phyloP scores from a whole-genome alignment of 179 eudicot species.

The Camellia oleifera region DNA sequence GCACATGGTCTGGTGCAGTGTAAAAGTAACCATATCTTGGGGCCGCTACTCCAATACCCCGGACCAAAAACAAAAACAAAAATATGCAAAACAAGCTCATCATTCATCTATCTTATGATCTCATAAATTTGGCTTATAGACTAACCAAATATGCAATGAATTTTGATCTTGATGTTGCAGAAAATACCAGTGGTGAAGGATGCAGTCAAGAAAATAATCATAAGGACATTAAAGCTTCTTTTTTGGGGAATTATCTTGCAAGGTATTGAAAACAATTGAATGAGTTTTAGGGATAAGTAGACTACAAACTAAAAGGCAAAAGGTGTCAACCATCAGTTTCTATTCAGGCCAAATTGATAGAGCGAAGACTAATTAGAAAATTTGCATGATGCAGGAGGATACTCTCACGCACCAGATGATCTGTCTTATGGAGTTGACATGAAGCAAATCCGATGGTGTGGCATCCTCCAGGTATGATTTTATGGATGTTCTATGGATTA shows the following conservation, averaged over 20 bases:
- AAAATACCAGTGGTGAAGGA: slow-evolving; percentile 27
- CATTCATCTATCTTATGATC: neutral
- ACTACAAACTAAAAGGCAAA: no score
- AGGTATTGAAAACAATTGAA: slow-evolving; percentile 19
- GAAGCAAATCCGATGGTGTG: slow-evolving; percentile 46
- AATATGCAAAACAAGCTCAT: neutral
- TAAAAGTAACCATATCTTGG: neutral
- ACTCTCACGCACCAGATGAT: slow-evolving; percentile 43
- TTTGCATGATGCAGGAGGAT: slow-evolving; percentile 35
- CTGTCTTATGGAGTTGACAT: slow-evolving; percentile 44
- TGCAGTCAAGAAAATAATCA: slow-evolving; percentile 34
- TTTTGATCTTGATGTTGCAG: slow-evolving; percentile 21
- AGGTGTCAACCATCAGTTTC: no score
- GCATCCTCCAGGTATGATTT: slow-evolving; percentile 42
- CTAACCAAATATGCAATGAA: neutral
- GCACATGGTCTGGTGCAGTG: neutral
- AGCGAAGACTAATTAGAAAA: neutral
- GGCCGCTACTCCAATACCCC: no score
- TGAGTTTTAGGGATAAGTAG: neutral
- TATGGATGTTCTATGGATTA: no score
- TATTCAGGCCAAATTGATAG: no score
- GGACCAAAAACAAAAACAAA: no score
- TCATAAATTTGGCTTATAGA: neutral
- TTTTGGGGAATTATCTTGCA: slow-evolving; percentile 53
- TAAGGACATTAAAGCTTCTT: slow-evolving; percentile 45